These are phyloP conservation scores for Pleurotus sapidus DNA, from an alignment of 768 basidiomycete species.

Conservation along the genomic window DNA sequence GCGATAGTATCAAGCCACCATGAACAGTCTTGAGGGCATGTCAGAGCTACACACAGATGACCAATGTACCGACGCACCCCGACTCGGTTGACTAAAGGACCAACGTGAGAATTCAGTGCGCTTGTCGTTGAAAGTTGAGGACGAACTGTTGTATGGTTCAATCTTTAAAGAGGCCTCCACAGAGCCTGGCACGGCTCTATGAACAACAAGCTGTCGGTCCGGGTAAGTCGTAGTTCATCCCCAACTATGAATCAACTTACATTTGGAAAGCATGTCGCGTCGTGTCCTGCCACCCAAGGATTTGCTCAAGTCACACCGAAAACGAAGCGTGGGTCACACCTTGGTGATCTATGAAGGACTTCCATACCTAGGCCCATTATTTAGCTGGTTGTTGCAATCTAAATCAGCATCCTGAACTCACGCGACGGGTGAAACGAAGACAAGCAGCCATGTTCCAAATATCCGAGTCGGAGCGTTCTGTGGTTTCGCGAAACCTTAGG, in stretches of 20 bases:
- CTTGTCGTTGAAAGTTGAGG: not conserved
- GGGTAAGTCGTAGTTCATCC: not conserved
- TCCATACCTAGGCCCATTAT: conserved; percentile 62
- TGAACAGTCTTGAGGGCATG: conserved; percentile 49
- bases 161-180: conserved; percentile 70
- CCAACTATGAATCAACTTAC: conserved; percentile 31
- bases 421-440: conserved; percentile 66
- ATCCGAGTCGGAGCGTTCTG: not conserved
- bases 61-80: conserved; percentile 46
- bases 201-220: conserved; percentile 52
- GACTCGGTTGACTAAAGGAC: conserved; percentile 68
- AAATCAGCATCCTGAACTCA: conserved; percentile 20
- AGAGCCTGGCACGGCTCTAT: conserved; percentile 66
- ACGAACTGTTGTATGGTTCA: conserved; percentile 70
- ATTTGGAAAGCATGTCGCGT: conserved; percentile 76
- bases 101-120: conserved; percentile 4
- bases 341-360: conserved; percentile 73
- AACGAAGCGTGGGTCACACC: conserved; percentile 33
- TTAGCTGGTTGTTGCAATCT: not conserved
- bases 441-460: conserved; percentile 55
- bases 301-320: not conserved
- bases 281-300: conserved; percentile 56
- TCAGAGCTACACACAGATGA: not conserved
- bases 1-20: conserved; percentile 76
- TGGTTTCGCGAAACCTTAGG: too few species aligned